Evolutionary conservation across 805 yeast species (phyloP).

Genomic region (Saturnispora diversa): DNA sequence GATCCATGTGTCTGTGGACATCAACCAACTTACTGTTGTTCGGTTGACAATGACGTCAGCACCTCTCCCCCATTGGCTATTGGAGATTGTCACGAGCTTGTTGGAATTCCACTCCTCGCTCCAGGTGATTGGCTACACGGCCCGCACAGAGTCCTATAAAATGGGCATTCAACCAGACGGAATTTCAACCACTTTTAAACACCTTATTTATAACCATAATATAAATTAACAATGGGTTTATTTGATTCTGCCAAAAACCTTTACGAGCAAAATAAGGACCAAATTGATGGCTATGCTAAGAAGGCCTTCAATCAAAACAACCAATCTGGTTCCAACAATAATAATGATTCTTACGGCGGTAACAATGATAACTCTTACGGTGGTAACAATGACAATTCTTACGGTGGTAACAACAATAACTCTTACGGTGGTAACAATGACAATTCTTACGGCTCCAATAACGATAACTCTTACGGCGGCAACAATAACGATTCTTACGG

Average conservation of each 20-base stretch:
- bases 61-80: too few relatives aligned
- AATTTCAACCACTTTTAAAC: too few relatives aligned
- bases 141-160: too few relatives aligned
- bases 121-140: too few relatives aligned
- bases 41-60: too few relatives aligned
- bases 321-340: constrained; percentile 19
- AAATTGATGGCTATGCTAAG: constrained; percentile 18
- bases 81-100: too few relatives aligned
- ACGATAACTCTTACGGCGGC: constrained; percentile 21
- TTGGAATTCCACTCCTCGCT: too few relatives aligned
- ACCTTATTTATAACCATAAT: background rate
- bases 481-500: constrained; percentile 23
- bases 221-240: constrained; percentile 31
- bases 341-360: constrained; percentile 21
- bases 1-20: too few relatives aligned
- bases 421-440: constrained; percentile 6
- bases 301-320: constrained; percentile 13
- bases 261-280: constrained; percentile 14
- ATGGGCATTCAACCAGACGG: too few relatives aligned
- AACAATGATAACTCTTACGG: constrained; percentile 23
- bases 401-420: constrained; percentile 26
- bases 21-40: too few relatives aligned
- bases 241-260: constrained; percentile 36
- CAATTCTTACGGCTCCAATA: constrained; percentile 22
- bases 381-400: constrained; percentile 19